Conservation (phyloP, 257 asterid species). For the Ilex asprella region DNA sequence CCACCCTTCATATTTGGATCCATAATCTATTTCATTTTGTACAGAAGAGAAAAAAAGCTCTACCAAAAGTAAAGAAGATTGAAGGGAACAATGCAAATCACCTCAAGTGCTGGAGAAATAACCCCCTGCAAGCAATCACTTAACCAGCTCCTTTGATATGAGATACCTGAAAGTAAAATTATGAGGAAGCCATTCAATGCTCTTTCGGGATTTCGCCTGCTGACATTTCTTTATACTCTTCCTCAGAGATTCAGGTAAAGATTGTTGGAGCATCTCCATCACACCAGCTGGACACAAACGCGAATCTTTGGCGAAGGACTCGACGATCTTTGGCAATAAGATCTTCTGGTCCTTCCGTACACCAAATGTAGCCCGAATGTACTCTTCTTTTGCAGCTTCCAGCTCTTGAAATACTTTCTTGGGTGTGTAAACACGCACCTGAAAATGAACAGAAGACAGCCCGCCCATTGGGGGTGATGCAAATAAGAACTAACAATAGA, state of each 20-base stretch:
- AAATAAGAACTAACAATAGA: no score
- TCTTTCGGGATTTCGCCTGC: conserved; percentile 54
- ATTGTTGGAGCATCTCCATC: conserved; percentile 62
- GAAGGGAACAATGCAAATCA: not conserved
- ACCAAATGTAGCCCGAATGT: conserved; percentile 87
- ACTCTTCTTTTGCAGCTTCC: conserved; percentile 90
- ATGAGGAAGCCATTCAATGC: conserved; percentile 80
- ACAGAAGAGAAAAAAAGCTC: not conserved
- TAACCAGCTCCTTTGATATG: conserved; percentile 66
- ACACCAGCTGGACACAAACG: conserved; percentile 49
- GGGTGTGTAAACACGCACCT: conserved; percentile 84
- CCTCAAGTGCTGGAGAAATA: not conserved
- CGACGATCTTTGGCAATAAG: conserved; percentile 66
- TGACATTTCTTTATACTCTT: conserved; percentile 63
- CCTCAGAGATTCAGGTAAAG: conserved; percentile 61
- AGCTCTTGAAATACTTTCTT: conserved; percentile 70
- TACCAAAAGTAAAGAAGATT: not conserved
- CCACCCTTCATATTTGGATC: not conserved
- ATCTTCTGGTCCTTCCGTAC: conserved; percentile 66
- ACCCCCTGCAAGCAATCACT: conserved; percentile 24
- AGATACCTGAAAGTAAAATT: conserved; percentile 80
- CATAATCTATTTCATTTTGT: not conserved
- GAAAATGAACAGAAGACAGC: not conserved
- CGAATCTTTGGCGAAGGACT: conserved; percentile 73
- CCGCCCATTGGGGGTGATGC: not conserved